Evolutionary conservation across 352 stramenopile genomes (phyloP).

Genomic region (Globisporangium splendens): DNA sequence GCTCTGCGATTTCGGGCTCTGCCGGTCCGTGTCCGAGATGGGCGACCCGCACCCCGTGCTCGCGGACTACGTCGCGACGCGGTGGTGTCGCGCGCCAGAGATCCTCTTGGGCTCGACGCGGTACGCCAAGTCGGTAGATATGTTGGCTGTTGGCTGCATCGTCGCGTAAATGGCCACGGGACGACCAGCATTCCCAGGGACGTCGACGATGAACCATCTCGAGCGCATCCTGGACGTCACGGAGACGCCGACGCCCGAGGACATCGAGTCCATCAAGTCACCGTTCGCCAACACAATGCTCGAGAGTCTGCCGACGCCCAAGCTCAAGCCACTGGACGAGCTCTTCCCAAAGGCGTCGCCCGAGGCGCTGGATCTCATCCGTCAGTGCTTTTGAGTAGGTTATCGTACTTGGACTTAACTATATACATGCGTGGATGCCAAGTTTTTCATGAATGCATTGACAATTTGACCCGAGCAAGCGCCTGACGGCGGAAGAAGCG

Average conservation of each 20-base stretch:
- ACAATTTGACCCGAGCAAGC: slow-evolving; percentile 91
- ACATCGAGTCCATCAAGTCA: slow-evolving; percentile 91
- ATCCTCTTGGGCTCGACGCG: slow-evolving; percentile 92
- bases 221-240: slow-evolving; percentile 96
- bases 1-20: slow-evolving; percentile 96
- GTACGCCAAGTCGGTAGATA: slow-evolving; percentile 93
- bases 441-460: neutral
- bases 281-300: slow-evolving; percentile 93
- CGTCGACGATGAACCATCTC: slow-evolving; percentile 96
- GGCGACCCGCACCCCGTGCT: slow-evolving; percentile 79
- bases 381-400: slow-evolving; percentile 79
- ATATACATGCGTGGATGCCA: neutral
- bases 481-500: slow-evolving; percentile 81
- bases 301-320: slow-evolving; percentile 80
- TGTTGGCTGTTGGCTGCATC: slow-evolving; percentile 94
- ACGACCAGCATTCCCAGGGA: slow-evolving; percentile 92
- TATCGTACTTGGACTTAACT: too few species aligned
- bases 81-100: slow-evolving; percentile 95
- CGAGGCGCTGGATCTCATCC: slow-evolving; percentile 89
- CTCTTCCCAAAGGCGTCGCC: slow-evolving; percentile 85
- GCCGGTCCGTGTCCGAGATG: slow-evolving; percentile 86
- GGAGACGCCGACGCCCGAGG: slow-evolving; percentile 80
- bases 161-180: slow-evolving; percentile 93
- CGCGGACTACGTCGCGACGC: slow-evolving; percentile 95
- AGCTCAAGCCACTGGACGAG: slow-evolving; percentile 76